Conservation (phyloP, 177 flowering plant genomes). For the Tripterygium wilfordii region DNA sequence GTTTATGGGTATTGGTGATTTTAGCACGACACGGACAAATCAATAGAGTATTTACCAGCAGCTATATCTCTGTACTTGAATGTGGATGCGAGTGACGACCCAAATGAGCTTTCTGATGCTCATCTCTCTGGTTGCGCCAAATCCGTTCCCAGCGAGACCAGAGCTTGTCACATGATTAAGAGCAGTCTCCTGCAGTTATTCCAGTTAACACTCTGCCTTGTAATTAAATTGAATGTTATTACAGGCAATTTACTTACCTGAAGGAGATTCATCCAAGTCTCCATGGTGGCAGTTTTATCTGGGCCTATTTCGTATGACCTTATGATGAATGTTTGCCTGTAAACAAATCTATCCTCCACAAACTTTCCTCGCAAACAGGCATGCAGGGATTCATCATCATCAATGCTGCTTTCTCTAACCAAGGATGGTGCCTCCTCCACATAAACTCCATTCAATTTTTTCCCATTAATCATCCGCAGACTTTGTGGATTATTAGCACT, state of each 20-base stretch:
- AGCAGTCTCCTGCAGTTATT: slow-evolving; percentile 56
- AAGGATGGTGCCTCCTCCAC: slow-evolving; percentile 9
- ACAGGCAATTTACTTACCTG: slow-evolving; percentile 38
- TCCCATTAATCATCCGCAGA: slow-evolving; percentile 43
- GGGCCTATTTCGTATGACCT: slow-evolving; percentile 87
- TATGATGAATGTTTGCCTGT: slow-evolving; percentile 57
- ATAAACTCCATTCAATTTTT: slow-evolving; percentile 36
- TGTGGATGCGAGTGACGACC: slow-evolving; percentile 70
- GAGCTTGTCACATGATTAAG: slow-evolving; percentile 61
- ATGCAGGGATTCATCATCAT: slow-evolving; percentile 12
- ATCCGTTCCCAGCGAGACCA: slow-evolving; percentile 64
- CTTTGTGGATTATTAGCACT: slow-evolving; percentile 8
- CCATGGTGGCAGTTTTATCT: slow-evolving; percentile 80
- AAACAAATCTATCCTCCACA: slow-evolving; percentile 48
- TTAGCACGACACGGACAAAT: too few relatives aligned
- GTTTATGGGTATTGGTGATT: too few relatives aligned
- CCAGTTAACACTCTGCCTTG: background rate
- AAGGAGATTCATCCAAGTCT: slow-evolving; percentile 72
- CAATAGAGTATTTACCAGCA: slow-evolving; percentile 40
- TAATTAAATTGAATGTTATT: background rate
- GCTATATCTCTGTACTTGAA: slow-evolving; percentile 64
- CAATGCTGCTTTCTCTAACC: slow-evolving; percentile 2
- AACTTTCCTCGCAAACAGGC: slow-evolving; percentile 43
- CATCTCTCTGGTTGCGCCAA: slow-evolving; percentile 76
- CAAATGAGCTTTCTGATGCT: slow-evolving; percentile 68